Percentiles rank a stretch among this genome's conserved stretches.
Conservation (phyloP, 305 asterid genomes). For the Fraxinus ornus region DNA sequence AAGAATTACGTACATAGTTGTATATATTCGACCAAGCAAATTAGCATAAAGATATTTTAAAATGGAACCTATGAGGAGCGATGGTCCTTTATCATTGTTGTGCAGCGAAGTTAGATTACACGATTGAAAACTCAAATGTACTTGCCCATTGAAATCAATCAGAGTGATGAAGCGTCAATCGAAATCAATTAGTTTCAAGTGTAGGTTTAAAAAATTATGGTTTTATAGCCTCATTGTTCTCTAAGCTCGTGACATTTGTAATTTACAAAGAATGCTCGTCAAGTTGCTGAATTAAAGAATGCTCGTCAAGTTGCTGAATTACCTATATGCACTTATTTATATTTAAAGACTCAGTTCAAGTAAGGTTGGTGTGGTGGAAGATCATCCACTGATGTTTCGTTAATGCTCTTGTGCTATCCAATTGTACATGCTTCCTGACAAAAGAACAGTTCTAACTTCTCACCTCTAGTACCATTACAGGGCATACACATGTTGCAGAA, state of each 20-base stretch:
- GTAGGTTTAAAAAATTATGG: neutral
- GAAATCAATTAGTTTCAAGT: neutral
- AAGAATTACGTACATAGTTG: neutral
- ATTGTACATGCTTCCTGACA: slow-evolving; percentile 13
- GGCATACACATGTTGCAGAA: slow-evolving; percentile 82
- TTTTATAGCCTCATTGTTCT: neutral
- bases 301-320: no score
- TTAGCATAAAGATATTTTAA: neutral
- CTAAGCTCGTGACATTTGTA: neutral
- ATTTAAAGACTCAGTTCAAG: neutral
- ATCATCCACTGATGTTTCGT: neutral
- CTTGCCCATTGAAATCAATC: neutral
- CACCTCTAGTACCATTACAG: slow-evolving; percentile 41
- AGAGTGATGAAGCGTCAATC: neutral
- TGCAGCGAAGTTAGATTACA: neutral
- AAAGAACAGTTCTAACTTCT: slow-evolving; percentile 20
- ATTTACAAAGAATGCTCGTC: slow-evolving; percentile 1
- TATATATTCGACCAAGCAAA: neutral
- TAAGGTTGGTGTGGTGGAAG: neutral
- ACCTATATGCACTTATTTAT: neutral
- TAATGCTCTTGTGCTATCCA: slow-evolving; percentile 14
- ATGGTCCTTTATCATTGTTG: neutral
- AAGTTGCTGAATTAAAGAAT: slow-evolving; percentile 4
- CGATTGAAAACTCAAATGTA: neutral
- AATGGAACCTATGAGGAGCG: neutral